Evolutionary conservation across 164 flowering plant species (phyloP).

Genomic region (Vitis rotundifolia): DNA sequence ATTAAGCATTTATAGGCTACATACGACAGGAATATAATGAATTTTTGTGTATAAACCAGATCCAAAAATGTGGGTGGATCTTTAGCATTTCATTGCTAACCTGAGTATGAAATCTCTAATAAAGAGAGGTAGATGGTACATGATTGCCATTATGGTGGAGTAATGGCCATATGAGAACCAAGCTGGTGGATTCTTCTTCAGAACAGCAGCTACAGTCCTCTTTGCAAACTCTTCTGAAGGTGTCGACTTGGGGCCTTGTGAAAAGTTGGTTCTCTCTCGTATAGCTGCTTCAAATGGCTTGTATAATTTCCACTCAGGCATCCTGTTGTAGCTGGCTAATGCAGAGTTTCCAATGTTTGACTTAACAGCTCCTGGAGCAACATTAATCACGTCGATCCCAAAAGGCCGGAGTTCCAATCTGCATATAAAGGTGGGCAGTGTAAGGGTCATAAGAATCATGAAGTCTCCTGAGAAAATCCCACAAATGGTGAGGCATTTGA

Average conservation of each 20-base stretch:
- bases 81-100: conserved; percentile 37
- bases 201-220: conserved; percentile 58
- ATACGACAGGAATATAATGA: no score
- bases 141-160: conserved; percentile 47
- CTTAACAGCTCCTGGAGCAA: conserved; percentile 80
- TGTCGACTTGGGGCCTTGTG: conserved; percentile 59
- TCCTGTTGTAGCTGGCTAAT: conserved; percentile 37
- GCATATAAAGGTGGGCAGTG: conserved; percentile 14
- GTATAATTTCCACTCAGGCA: conserved; percentile 89
- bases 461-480: no score
- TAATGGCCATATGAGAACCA: conserved; percentile 74
- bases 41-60: no score
- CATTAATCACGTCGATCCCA: conserved; percentile 72
- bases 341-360: conserved; percentile 72
- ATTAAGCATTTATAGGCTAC: no score
- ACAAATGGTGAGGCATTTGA: no score
- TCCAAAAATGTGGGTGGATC: no score
- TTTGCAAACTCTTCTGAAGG: conserved; percentile 84
- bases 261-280: conserved; percentile 47
- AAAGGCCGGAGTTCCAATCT: conserved; percentile 76
- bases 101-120: conserved; percentile 54
- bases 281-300: conserved; percentile 64
- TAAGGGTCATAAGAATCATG: no score
- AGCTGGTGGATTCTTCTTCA: conserved; percentile 72
- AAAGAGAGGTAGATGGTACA: conserved; percentile 66